Evolutionary conservation across 2,329 filamentous ascomycete genomes (phyloP), one percentile per base, ranked within the genome.

Genomic region (Shiraia bambusicola): DNA sequence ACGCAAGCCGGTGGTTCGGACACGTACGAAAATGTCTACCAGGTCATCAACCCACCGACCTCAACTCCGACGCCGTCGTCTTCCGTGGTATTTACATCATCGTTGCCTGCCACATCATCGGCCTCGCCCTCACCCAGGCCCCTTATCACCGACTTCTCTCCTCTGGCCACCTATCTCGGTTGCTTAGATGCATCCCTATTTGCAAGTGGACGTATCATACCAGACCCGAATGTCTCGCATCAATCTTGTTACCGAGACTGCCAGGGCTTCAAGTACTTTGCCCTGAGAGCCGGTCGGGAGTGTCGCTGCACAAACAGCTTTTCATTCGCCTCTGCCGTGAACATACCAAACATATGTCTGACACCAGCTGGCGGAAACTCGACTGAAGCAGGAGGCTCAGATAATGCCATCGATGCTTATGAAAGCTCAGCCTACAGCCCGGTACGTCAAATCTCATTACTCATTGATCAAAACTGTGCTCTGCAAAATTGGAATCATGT

Each of bases 201-300:
- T 4, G 28, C n/a, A 4, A 7, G n/a, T 2, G 15, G n/a, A 13
- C 28, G 6, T 29, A n/a, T 29, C n/a, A 15, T 13, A 29, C 10
- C 28, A 6, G n/a, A n/a, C 7, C 15, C 28, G 12, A n/a, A 7
- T 6, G 28, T 13, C 7, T 15, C 28, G 15, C 4, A n/a, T 29
- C 3, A 2, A 2, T 32, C 22, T 15, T 44, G 41, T 16, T 14
- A 31, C n/a, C 2, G 2, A 3, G 12, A 6, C 12, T 35, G 31
- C 9, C 12, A 9, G 2, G 31, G 13, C 13, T 39, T 22, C 19
- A 44, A 44, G 28, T 44, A 17, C 32, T 44, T 44, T 17, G 41
- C 16, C 24, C 13, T 44, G 3, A n/a, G 16, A 7, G 27, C 13
- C 22, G 36, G 41, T 2, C 22, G 32, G 27, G 28, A 10, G 10